A percentile compares a stretch with the other conserved stretches of the same genome.
Evolutionary conservation across 768 basidiomycete species (phyloP).

Genomic region (Lentinula lateritia): DNA sequence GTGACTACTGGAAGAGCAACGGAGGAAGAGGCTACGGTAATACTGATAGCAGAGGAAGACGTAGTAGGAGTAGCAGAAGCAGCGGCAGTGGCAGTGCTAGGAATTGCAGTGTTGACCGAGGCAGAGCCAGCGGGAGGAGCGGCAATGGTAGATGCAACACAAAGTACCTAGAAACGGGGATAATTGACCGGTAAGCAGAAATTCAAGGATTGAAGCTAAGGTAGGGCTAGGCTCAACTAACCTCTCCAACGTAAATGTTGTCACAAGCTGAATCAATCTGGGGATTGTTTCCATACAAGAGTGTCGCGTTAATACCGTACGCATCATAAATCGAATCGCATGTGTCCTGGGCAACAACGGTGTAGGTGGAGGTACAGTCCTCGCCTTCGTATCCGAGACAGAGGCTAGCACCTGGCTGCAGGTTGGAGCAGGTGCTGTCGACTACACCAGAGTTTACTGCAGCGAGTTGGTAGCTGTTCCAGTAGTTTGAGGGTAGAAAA

Average conservation of each 20-base stretch:
- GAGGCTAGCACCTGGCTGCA: slow-evolving; percentile 40
- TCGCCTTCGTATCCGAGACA: slow-evolving; percentile 57
- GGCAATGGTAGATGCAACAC: slow-evolving; percentile 32
- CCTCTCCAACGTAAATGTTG: slow-evolving; percentile 78
- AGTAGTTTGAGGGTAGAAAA: too few species aligned
- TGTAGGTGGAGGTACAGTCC: slow-evolving; percentile 62
- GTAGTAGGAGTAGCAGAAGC: slow-evolving; percentile 20
- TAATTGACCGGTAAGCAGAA: background rate
- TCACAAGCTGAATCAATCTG: slow-evolving; percentile 50
- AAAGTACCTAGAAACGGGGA: slow-evolving; percentile 41
- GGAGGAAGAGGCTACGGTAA: slow-evolving; percentile 10
- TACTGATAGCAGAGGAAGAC: slow-evolving; percentile 11
- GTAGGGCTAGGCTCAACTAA: slow-evolving; percentile 22
- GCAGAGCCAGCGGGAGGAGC: slow-evolving; percentile 37
- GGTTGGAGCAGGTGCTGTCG: slow-evolving; percentile 53
- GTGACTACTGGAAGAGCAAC: slow-evolving; percentile 9
- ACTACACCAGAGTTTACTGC: slow-evolving; percentile 49
- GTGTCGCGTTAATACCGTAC: slow-evolving; percentile 42
- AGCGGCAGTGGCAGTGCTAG: slow-evolving; percentile 18
- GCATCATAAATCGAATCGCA: slow-evolving; percentile 45
- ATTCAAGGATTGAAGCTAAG: too few species aligned
- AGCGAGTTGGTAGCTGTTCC: slow-evolving; percentile 66
- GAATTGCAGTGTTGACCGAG: slow-evolving; percentile 22
- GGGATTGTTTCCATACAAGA: slow-evolving; percentile 68
- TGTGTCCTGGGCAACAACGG: slow-evolving; percentile 48